Percentiles rank a stretch among this genome's conserved stretches.
These are phyloP conservation scores for Heliocybe sulcata DNA, from an alignment of 1,284 basidiomycete species.

Conservation along the genomic window DNA sequence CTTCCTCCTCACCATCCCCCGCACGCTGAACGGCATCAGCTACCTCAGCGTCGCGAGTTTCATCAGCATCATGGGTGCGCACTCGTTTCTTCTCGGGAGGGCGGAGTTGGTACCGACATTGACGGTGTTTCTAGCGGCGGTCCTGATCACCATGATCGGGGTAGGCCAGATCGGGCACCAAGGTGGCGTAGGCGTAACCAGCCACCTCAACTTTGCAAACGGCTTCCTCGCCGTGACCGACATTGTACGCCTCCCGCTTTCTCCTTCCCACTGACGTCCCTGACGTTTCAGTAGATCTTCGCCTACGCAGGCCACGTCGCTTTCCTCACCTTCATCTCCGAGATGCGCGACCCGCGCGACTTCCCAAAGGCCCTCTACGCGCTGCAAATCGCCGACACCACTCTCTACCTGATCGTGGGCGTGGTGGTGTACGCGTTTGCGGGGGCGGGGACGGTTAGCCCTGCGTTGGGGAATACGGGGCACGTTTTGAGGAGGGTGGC, in stretches of 20 bases:
- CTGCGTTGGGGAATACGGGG: conserved; percentile 24
- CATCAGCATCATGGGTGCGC: conserved; percentile 13
- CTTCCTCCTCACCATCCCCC: conserved; percentile 20
- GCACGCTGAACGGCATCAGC: conserved; percentile 22
- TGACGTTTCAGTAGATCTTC: conserved; percentile 1
- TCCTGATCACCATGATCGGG: conserved; percentile 2
- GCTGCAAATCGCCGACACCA: conserved; percentile 23
- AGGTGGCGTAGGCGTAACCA: background rate
- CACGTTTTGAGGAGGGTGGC: conserved; percentile 17
- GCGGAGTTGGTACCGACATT: background rate
- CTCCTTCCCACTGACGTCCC: background rate
- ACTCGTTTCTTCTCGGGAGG: background rate
- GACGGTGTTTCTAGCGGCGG: conserved; percentile 7
- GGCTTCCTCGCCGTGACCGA: conserved; percentile 2
- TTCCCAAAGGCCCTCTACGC: conserved; percentile 22
- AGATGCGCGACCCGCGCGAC: conserved; percentile 10
- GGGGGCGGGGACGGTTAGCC: conserved; percentile 18
- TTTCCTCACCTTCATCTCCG: conserved; percentile 3
- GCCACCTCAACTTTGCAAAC: background rate
- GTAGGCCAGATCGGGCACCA: background rate
- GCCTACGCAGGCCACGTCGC: conserved; percentile 12
- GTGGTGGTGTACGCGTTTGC: conserved; percentile 23
- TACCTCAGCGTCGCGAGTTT: conserved; percentile 24
- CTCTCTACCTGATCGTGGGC: conserved; percentile 23
- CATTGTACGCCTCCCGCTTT: background rate